Base-by-base conservation (phyloP, 2,329 filamentous ascomycete species). In the Daldinia sp. region DNA sequence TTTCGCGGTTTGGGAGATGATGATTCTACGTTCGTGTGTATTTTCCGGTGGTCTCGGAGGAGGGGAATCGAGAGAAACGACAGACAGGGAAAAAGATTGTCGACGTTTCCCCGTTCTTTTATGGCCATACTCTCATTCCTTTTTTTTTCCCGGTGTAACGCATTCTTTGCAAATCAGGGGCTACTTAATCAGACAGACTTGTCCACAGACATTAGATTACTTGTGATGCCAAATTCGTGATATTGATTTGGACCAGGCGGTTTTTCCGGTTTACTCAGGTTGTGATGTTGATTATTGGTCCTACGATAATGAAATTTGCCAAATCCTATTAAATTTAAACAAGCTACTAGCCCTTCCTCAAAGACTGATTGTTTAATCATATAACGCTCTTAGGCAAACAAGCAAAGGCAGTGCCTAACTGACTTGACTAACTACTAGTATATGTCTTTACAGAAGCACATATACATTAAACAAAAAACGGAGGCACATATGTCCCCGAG, bases 1-100 rank as follows among this genome's bases (percentile, higher is more conserved):
- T 65, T 59, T 67, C 61, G 65, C 60, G 67, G 61, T 59, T 61
- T 60, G 65, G 57, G 47, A 53, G 55, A 57, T 32, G 39, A 56
- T 43, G 58, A 58, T 55, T 58, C 39, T 61, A 60, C 51, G 51
- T 66, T 66, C 29, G 50, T 68, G 60, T 68, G 61, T 69, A 67
- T 64, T 66, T 63, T 57, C 64, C 55, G 54, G 56, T 57, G 53
- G 59, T 50, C 53, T 37, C 13, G 21, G 23, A 19, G 8, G 27
- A 39, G 9, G 30, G 48, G 53, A 37, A 29, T 62, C 45, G 45
- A 63, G 63, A 58, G 48, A 52, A 49, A 23, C 51, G 35, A 56
- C 19, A 34, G 29, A 41, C 34, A 52, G 43, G 49, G 54, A 43
- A 45, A 21, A 13, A 29, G 37, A 45, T 19, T 39, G 37, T 52